phyloP scores from a whole-genome alignment of 805 yeast genomes.

The Nakazawaea wickerhamii region DNA sequence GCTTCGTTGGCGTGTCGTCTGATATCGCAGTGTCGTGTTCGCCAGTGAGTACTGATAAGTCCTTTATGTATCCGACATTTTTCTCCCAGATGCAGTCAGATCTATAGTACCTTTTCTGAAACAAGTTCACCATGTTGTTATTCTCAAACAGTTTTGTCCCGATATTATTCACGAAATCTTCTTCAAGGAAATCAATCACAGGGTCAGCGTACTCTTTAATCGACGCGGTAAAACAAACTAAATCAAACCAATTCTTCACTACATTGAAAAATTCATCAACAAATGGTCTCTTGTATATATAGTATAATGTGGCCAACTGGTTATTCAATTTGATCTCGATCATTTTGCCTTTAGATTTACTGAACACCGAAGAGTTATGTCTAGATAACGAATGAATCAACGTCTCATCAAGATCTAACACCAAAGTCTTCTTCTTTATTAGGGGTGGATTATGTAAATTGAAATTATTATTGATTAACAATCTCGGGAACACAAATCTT shows the following conservation, averaged over 20 bases:
- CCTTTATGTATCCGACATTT: conserved; percentile 86
- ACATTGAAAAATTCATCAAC: conserved; percentile 80
- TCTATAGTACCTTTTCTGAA: conserved; percentile 66
- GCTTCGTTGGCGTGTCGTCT: conserved; percentile 5
- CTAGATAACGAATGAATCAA: conserved; percentile 85
- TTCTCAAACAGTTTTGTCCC: conserved; percentile 15
- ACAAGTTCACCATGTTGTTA: conserved; percentile 21
- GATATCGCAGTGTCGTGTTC: neutral
- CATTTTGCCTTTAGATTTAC: conserved; percentile 52
- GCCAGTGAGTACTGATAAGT: conserved; percentile 35
- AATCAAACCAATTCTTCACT: conserved; percentile 80
- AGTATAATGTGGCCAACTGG: conserved; percentile 74
- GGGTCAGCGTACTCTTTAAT: conserved; percentile 96
- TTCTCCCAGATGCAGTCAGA: conserved; percentile 69
- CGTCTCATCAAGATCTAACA: conserved; percentile 91
- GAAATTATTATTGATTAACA: conserved; percentile 26
- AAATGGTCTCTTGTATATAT: conserved; percentile 86
- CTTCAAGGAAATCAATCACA: conserved; percentile 86
- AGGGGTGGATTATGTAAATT: conserved; percentile 26
- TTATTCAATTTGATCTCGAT: conserved; percentile 73
- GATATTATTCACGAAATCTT: conserved; percentile 35
- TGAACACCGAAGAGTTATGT: conserved; percentile 37
- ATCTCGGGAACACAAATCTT: conserved; percentile 28
- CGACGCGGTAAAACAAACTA: conserved; percentile 91
- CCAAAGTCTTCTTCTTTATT: conserved; percentile 52